Base-by-base conservation (phyloP, 164 flowering plant genomes). In the Vitis labrusca region DNA sequence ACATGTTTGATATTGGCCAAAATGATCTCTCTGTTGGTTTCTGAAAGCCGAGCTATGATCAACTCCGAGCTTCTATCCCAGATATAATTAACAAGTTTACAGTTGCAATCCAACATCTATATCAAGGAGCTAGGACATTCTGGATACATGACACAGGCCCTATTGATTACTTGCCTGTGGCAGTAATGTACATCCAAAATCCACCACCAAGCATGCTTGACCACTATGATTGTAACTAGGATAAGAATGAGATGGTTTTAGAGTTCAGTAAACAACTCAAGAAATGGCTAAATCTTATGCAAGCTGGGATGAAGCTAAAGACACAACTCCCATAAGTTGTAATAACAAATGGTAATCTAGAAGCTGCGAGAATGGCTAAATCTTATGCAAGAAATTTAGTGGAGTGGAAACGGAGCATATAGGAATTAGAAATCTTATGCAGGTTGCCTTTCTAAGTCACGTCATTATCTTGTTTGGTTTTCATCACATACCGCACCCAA, bases 81-180 rank as follows among this genome's bases (percentile, higher is more conserved):
- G 72, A 71, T 55, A 74, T 78, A 9, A 59, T 67, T 27, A 72
- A 81, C 61, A 83, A 82, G 71, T 80, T 88, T 12, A 78, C 85
- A 19, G 3, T 70, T 8, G 88, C 92, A 23, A 76, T 90, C 9
- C 79, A 79, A 61, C 66, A 72, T 66, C 44, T 88, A 30, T 82
- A 88, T 71, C 47, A 74, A 55, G 74, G 92, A 15, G 90, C 85
- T 44, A 82, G 89, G 68, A 2, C 85, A 19, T 88, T 86, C 55
- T 86, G 92, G 92, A 80, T 88, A 63, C 90, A 86, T 70, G 86
- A 86, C 81, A 84, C 90, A 6, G 90, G 90, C 1, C 89, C 92
- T 0, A 58, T 85, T 23, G 92, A 90, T 53, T 88, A 89, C 77
- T 71, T 86, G 61, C 92, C 92, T 4, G 81, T 80, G 47, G 29